These are phyloP conservation scores for Tolypocladium ophioglossoides DNA, from an alignment of 2,329 filamentous ascomycete species.

Conservation along the genomic window DNA sequence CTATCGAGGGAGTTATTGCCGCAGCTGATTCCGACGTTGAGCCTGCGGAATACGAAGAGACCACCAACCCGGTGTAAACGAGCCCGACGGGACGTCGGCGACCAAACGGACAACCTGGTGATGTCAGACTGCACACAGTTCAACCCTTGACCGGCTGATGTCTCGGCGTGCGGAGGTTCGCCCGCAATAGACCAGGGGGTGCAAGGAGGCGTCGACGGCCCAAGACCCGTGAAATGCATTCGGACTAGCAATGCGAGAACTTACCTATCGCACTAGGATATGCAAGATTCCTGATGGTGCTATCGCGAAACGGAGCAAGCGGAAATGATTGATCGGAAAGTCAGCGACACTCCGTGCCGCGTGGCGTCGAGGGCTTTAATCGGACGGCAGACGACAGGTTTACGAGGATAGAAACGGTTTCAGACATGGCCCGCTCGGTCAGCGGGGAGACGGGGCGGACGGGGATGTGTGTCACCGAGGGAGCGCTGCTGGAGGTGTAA, in stretches of 20 bases:
- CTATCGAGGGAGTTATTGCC: not conserved
- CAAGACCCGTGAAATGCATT: not conserved
- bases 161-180: not conserved
- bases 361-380: not conserved
- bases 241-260: not conserved
- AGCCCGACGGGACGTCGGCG: not conserved
- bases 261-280: not conserved
- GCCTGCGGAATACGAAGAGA: not conserved
- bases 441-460: not conserved
- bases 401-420: not conserved
- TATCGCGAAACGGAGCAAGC: not conserved
- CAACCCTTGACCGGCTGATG: constrained; percentile 1
- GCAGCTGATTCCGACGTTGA: not conserved
- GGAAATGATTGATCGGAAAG: not conserved
- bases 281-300: not conserved
- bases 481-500: not conserved
- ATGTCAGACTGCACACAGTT: not conserved
- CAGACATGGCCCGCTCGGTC: not conserved
- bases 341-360: not conserved
- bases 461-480: too few species aligned
- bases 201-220: not conserved
- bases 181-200: not conserved
- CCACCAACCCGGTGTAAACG: not conserved
- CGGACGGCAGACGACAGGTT: not conserved
- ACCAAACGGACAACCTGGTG: not conserved